Conservation (phyloP, 495 filamentous ascomycete species). For the Neurospora pannonica region DNA sequence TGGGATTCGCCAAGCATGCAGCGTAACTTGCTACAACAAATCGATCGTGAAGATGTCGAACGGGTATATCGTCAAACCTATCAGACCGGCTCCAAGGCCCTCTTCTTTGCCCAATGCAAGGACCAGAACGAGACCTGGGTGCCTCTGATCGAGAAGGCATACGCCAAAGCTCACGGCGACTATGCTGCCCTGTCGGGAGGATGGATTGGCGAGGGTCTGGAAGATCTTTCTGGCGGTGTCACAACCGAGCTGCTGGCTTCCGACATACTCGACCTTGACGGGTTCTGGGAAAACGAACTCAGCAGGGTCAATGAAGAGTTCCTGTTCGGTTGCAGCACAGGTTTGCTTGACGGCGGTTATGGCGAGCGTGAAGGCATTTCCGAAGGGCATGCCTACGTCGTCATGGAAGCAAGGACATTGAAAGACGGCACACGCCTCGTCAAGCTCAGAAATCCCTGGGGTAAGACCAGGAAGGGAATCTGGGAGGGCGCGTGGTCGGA, state of each 20-base stretch:
- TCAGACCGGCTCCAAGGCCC: slow-evolving; percentile 69
- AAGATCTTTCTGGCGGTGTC: slow-evolving; percentile 89
- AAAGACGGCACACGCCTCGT: slow-evolving; percentile 37
- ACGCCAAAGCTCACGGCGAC: slow-evolving; percentile 87
- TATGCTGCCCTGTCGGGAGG: slow-evolving; percentile 74
- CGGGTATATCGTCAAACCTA: slow-evolving; percentile 72
- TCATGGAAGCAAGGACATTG: slow-evolving; percentile 65
- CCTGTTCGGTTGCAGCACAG: slow-evolving; percentile 76
- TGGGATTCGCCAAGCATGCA: slow-evolving; percentile 57
- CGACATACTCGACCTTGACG: slow-evolving; percentile 82
- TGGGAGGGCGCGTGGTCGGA: slow-evolving; percentile 85
- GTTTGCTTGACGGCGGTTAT: slow-evolving; percentile 53
- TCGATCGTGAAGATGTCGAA: slow-evolving; percentile 56
- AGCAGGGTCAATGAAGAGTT: slow-evolving; percentile 82
- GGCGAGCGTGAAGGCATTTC: slow-evolving; percentile 65
- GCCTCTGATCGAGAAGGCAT: slow-evolving; percentile 87
- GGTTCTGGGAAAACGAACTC: slow-evolving; percentile 84
- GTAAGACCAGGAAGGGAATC: slow-evolving; percentile 53
- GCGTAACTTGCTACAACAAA: slow-evolving; percentile 41
- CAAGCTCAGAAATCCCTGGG: slow-evolving; percentile 73
- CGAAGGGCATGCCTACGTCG: slow-evolving; percentile 79
- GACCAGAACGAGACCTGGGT: slow-evolving; percentile 93
- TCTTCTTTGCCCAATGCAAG: slow-evolving; percentile 82
- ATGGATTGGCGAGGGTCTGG: slow-evolving; percentile 80
- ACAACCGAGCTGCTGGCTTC: slow-evolving; percentile 74